Evolutionary conservation across 306 rosid genomes (phyloP).

Genomic region (Corylus heterophylla): DNA sequence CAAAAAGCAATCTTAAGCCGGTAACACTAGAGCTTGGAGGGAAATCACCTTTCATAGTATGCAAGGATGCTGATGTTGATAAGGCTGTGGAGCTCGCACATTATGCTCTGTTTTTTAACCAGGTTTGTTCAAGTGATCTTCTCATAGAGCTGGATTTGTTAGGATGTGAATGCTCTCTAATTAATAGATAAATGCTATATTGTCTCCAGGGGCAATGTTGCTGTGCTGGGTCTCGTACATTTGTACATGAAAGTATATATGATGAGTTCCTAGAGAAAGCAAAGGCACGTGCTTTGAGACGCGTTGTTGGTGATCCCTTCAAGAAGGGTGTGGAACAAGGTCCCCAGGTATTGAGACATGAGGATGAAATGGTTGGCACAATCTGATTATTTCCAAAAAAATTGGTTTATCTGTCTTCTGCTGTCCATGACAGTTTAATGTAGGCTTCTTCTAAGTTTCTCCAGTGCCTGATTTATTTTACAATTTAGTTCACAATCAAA

Average conservation of each 20-base stretch:
- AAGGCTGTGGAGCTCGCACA: conserved; percentile 89
- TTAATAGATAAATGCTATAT: neutral
- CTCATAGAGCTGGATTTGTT: conserved; percentile 3
- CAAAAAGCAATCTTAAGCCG: conserved; percentile 86
- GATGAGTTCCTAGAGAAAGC: conserved; percentile 93
- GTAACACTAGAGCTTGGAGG: conserved; percentile 96
- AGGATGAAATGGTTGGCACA: neutral
- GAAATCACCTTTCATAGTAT: conserved; percentile 90
- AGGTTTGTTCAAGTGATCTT: conserved; percentile 46
- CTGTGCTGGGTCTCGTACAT: conserved; percentile 96
- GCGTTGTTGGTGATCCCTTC: conserved; percentile 93
- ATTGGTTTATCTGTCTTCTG: neutral
- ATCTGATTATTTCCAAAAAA: neutral
- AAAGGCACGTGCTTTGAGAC: conserved; percentile 71
- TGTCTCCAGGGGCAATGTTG: conserved; percentile 86
- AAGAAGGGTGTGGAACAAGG: conserved; percentile 93
- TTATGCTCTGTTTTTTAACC: conserved; percentile 86
- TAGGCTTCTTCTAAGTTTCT: neutral
- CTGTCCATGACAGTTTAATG: neutral
- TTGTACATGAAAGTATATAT: conserved; percentile 76
- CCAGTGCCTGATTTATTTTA: neutral
- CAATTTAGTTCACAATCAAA: neutral
- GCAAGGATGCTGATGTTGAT: conserved; percentile 80
- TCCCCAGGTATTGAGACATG: conserved; percentile 64
- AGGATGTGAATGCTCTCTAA: neutral